phyloP scores from a whole-genome alignment of 2,329 filamentous ascomycete species.

The Pyricularia pennisetigena region DNA sequence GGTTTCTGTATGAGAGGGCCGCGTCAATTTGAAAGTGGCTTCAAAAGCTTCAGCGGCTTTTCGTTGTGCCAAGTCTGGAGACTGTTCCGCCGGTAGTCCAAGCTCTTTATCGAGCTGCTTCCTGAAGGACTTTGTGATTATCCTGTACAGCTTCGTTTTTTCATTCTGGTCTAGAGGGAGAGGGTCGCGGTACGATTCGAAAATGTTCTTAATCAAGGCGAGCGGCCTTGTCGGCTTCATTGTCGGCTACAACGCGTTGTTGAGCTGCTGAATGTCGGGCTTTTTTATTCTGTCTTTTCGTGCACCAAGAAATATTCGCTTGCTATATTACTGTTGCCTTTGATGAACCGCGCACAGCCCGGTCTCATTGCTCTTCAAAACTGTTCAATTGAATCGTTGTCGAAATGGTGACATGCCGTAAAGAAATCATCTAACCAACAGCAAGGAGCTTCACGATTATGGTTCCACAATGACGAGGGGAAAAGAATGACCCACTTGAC shows the following conservation, averaged over 20 bases:
- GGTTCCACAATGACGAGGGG: neutral
- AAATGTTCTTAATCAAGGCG: conserved; percentile 27
- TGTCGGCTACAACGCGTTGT: conserved; percentile 4
- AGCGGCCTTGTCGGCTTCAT: conserved; percentile 27
- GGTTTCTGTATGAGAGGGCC: conserved; percentile 7
- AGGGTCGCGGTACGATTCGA: conserved; percentile 40
- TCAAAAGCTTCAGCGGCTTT: neutral
- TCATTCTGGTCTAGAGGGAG: conserved; percentile 38
- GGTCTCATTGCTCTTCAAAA: neutral
- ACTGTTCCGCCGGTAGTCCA: neutral
- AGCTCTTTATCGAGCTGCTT: conserved; percentile 46
- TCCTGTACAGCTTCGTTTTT: conserved; percentile 43
- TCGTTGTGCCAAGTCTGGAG: too few species aligned
- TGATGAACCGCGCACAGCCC: neutral
- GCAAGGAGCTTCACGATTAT: neutral
- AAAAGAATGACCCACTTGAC: neutral
- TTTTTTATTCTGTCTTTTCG: neutral
- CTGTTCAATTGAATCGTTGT: neutral
- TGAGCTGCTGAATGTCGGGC: neutral
- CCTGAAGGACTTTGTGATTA: conserved; percentile 47
- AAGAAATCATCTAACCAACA: neutral
- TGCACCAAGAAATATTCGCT: neutral
- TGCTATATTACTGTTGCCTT: neutral
- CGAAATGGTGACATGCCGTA: neutral
- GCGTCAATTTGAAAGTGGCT: neutral